phyloP scores from a whole-genome alignment of 345 rosid genomes.

The Cardamine occulta region DNA sequence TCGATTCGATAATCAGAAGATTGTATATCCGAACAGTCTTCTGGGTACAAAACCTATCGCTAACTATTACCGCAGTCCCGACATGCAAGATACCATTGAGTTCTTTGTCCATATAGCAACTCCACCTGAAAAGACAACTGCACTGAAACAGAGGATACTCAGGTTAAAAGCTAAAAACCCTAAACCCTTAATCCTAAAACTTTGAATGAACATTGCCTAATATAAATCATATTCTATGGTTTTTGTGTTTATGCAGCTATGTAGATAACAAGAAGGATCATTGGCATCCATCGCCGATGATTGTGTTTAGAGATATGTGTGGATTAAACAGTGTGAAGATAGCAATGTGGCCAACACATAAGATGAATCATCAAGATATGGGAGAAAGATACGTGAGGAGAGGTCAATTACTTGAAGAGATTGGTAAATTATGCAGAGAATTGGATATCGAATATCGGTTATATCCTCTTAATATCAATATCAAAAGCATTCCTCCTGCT shows the following conservation, averaged over 20 bases:
- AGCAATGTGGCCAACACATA: conserved; percentile 72
- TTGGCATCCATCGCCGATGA: conserved; percentile 67
- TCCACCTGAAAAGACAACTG: conserved; percentile 68
- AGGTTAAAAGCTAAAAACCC: conserved; percentile 45
- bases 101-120: conserved; percentile 77
- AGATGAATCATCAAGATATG: conserved; percentile 83
- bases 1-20: conserved; percentile 76
- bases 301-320: conserved; percentile 62
- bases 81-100: conserved; percentile 84
- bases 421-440: conserved; percentile 68
- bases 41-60: conserved; percentile 71
- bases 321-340: conserved; percentile 62
- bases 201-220: background rate
- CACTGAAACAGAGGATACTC: conserved; percentile 66
- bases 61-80: conserved; percentile 90
- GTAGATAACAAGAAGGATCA: conserved; percentile 75
- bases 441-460: conserved; percentile 73
- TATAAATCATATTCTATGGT: background rate
- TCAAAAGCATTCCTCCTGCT: conserved; percentile 62
- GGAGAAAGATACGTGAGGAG: conserved; percentile 70
- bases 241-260: conserved; percentile 46
- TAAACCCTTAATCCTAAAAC: conserved; percentile 4
- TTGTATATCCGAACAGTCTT: conserved; percentile 66
- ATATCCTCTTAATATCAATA: conserved; percentile 65
- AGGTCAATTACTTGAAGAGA: conserved; percentile 66